Evolutionary conservation across 2,329 filamentous ascomycete species (phyloP).

Genomic region (Ceratocystis diversiconidia): DNA sequence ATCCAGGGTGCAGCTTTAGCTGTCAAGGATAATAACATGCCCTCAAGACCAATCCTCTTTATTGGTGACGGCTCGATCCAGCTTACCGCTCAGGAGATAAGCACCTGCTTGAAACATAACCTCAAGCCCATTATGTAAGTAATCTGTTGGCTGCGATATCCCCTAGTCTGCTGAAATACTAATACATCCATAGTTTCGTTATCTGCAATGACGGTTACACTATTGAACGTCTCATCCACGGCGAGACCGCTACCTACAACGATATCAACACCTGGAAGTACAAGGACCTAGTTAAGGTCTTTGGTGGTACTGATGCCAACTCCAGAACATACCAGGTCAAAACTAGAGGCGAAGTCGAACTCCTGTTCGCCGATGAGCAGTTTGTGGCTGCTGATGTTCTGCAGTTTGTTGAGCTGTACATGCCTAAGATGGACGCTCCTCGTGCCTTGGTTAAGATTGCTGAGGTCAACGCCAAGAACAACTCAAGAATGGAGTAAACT

Average conservation of each 20-base stretch:
- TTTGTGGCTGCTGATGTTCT: slow-evolving; percentile 45
- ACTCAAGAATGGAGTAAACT: slow-evolving; percentile 34
- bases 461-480: slow-evolving; percentile 54
- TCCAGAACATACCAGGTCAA: slow-evolving; percentile 52
- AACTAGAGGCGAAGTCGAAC: slow-evolving; percentile 53
- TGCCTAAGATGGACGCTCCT: slow-evolving; percentile 67
- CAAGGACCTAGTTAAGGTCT: slow-evolving; percentile 51
- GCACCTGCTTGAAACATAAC: slow-evolving; percentile 64
- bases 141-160: background rate
- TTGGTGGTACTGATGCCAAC: slow-evolving; percentile 45
- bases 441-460: slow-evolving; percentile 54
- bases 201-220: slow-evolving; percentile 84
- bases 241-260: slow-evolving; percentile 66
- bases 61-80: slow-evolving; percentile 85
- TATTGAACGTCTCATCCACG: slow-evolving; percentile 79
- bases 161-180: slow-evolving; percentile 13
- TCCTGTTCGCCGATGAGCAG: slow-evolving; percentile 46
- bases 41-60: slow-evolving; percentile 62
- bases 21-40: slow-evolving; percentile 45
- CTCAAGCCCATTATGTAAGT: slow-evolving; percentile 63
- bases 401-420: slow-evolving; percentile 69
- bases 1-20: slow-evolving; percentile 57
- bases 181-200: slow-evolving; percentile 44
- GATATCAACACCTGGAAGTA: slow-evolving; percentile 66
- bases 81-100: slow-evolving; percentile 69